Conservation (phyloP, 345 rosid genomes). For the Gossypium herbaceum region DNA sequence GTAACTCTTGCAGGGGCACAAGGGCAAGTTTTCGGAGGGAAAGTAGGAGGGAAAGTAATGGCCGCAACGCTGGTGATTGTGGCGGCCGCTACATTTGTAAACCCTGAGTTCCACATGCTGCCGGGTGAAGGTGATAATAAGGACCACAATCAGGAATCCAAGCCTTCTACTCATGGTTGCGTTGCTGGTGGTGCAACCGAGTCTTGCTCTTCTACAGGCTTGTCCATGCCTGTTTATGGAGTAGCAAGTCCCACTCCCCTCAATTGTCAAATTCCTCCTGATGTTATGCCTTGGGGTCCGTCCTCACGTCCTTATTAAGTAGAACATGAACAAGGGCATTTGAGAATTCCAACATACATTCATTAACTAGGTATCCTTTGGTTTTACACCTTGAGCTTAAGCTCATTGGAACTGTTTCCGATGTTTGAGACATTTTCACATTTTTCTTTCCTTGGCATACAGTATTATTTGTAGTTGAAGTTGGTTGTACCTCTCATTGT, state of each 20-base stretch:
- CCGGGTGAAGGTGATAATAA: slow-evolving; percentile 24
- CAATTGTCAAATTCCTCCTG: slow-evolving; percentile 25
- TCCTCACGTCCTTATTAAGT: background rate
- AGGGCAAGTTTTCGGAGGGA: slow-evolving; percentile 57
- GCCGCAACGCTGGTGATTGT: slow-evolving; percentile 44
- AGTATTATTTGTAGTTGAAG: no score
- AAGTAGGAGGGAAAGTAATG: slow-evolving; percentile 42
- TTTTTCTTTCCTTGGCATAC: no score
- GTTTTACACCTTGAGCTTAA: background rate
- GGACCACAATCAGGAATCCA: slow-evolving; percentile 12
- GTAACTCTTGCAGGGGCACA: slow-evolving; percentile 47
- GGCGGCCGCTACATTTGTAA: slow-evolving; percentile 33
- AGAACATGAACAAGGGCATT: background rate
- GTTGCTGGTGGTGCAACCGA: slow-evolving; percentile 7
- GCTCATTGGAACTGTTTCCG: background rate
- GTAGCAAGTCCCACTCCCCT: slow-evolving; percentile 23
- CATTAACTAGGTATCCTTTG: background rate
- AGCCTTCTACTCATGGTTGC: background rate
- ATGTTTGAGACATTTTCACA: background rate
- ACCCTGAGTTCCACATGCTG: slow-evolving; percentile 31
- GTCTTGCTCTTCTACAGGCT: background rate
- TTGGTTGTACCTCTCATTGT: no score
- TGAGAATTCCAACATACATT: background rate
- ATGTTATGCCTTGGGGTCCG: slow-evolving; percentile 30
- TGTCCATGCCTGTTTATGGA: slow-evolving; percentile 8